Base-by-base conservation (phyloP, 164 flowering plant genomes). In the Nymphaea colorata region DNA sequence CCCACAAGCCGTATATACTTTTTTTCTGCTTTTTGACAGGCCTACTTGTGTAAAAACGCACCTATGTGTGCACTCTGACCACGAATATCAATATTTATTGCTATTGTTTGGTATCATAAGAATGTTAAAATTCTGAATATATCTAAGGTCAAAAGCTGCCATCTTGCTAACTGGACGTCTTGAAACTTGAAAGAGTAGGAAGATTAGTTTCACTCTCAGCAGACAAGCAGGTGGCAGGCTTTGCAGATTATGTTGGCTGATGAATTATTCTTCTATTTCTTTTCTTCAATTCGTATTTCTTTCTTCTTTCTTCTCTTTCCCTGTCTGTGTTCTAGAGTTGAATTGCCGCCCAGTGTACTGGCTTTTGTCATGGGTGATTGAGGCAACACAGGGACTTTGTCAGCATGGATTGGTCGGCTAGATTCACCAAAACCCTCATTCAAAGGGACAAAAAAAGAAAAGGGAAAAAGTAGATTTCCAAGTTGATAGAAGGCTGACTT, bases 21-120 rank as follows among this genome's bases (percentile, higher is more conserved):
- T 16, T 44, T 59, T 57, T 64, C 70, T 67, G 73, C 69, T 66
- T 71, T 68, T 66, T 66, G 43, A 67, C 41, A 55, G 69, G 62
- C 70, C 69, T 62, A 55, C 43, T 3, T 12, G 44, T 36, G 47
- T 60, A 67, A 66, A 47, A 25, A 8, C 10, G 8, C 41, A 62
- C 42, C 45, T 45, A 18, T 18, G 25, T 4, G 66, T 3, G 4
- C 12, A 12, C 65, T 68, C 10, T 25, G 15, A 41, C 25, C 64
- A 45, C 10, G 36, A 43, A 36, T 25, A 4, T 6, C 4, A 11
- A 41, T 60, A 14, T 15, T 42, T 11, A 42, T 5, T 44, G 15
- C 41, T 62, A 41, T 42, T 12, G 42, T 17, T 15, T 17, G n/a
- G 43, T 44, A 5, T 42, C 15, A 60, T 65, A 43, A 45, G 11